phyloP scores from a whole-genome alignment of 2,329 filamentous ascomycete genomes.

The Curvularia verruculosa region DNA sequence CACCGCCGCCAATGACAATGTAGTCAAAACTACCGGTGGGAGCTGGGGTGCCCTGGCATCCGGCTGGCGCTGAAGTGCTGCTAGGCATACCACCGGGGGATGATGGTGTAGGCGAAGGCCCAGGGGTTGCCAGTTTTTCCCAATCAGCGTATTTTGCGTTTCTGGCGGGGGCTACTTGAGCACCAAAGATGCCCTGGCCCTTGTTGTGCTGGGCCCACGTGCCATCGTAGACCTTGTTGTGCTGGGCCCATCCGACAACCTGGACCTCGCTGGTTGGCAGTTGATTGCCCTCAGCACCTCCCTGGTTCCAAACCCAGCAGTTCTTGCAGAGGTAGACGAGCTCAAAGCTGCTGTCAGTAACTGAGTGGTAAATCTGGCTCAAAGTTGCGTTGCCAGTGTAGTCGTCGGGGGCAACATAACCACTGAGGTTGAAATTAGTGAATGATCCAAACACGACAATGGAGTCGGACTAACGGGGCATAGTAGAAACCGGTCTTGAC shows the following conservation, averaged over 20 bases:
- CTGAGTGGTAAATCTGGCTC: conserved; percentile 63
- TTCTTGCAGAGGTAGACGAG: conserved; percentile 69
- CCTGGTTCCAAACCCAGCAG: conserved; percentile 55
- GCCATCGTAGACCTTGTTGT: conserved; percentile 48
- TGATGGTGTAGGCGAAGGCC: conserved; percentile 32
- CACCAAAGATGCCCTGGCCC: conserved; percentile 61
- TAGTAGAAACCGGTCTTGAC: conserved; percentile 44
- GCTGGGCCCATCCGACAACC: conserved; percentile 64
- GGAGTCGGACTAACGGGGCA: conserved; percentile 37
- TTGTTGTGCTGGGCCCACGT: conserved; percentile 60
- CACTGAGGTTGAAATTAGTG: conserved; percentile 45
- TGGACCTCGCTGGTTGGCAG: conserved; percentile 44
- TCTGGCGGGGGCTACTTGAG: conserved; percentile 52
- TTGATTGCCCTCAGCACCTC: conserved; percentile 49
- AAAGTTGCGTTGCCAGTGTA: conserved; percentile 68
- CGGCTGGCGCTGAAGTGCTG: conserved; percentile 37
- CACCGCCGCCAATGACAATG: conserved; percentile 68
- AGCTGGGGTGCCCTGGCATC: conserved; percentile 45
- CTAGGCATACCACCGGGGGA: conserved; percentile 11
- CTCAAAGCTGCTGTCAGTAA: conserved; percentile 65
- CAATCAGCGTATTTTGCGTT: conserved; percentile 53
- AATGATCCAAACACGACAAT: no score
- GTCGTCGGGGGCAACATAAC: conserved; percentile 63
- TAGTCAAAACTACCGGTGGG: conserved; percentile 63
- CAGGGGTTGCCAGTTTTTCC: conserved; percentile 42